phyloP scores from a whole-genome alignment of 768 basidiomycete genomes.

The Rhodotorula sphaerocarpa region DNA sequence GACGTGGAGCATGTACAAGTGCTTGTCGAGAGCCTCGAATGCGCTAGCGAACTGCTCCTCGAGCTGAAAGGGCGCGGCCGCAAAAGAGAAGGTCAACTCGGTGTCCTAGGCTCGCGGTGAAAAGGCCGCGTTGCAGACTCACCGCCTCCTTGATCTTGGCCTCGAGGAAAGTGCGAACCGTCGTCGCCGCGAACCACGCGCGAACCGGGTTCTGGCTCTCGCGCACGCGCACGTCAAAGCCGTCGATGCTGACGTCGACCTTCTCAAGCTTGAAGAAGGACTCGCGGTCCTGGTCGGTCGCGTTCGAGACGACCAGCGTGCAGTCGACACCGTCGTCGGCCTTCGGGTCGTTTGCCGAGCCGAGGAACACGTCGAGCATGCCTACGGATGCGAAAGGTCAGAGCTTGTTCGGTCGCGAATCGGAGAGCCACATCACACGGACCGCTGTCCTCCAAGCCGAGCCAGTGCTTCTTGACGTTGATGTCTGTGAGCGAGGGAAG shows the following conservation, averaged over 20 bases:
- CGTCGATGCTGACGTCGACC: constrained; percentile 27
- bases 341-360: constrained; percentile 28
- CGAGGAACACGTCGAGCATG: constrained; percentile 44
- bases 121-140: background rate
- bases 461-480: constrained; percentile 43
- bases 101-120: too few species aligned
- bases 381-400: constrained; percentile 20
- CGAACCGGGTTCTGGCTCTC: constrained; percentile 17
- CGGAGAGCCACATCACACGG: too few species aligned
- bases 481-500: background rate
- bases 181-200: constrained; percentile 23
- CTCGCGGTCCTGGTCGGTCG: constrained; percentile 44
- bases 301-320: constrained; percentile 46
- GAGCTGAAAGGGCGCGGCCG: constrained; percentile 7
- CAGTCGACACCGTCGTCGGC: constrained; percentile 43
- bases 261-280: constrained; percentile 46
- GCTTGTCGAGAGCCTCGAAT: constrained; percentile 40
- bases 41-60: constrained; percentile 28
- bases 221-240: constrained; percentile 20
- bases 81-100: too few species aligned
- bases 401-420: too few species aligned
- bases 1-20: constrained; percentile 38
- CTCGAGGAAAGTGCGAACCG: constrained; percentile 20
- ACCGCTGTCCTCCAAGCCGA: constrained; percentile 42
- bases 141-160: constrained; percentile 23